These are phyloP conservation scores for Tardiomyces digboiensis DNA, from an alignment of 1,139 yeast genomes.

Conservation along the genomic window DNA sequence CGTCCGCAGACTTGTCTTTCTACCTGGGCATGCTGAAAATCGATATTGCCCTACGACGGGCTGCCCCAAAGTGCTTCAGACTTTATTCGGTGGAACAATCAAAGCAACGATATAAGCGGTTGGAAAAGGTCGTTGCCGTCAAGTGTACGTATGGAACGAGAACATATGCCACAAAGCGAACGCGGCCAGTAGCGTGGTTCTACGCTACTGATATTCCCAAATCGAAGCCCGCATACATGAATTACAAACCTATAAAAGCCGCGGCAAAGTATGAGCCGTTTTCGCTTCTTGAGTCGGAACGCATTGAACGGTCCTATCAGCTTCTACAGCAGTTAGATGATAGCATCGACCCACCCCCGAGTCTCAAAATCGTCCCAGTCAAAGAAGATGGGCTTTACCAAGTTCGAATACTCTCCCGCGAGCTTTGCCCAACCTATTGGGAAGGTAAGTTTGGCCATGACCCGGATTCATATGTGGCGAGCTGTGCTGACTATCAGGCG, in stretches of 20 bases:
- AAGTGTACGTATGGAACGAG: background rate
- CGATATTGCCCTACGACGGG: background rate
- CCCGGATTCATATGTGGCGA: too few relatives aligned
- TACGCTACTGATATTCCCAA: slow-evolving; percentile 75
- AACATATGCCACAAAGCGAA: background rate
- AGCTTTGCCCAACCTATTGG: slow-evolving; percentile 73
- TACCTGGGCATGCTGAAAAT: background rate
- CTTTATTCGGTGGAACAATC: background rate
- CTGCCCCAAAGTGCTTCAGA: background rate
- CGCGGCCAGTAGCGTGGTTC: slow-evolving; percentile 43
- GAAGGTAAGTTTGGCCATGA: too few relatives aligned
- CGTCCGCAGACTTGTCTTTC: too few relatives aligned
- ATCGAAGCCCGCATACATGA: slow-evolving; percentile 52
- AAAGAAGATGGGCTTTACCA: slow-evolving; percentile 75
- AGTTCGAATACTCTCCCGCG: slow-evolving; percentile 49
- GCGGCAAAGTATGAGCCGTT: slow-evolving; percentile 67
- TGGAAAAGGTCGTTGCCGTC: too few relatives aligned
- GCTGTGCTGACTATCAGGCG: too few relatives aligned
- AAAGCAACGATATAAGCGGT: background rate
- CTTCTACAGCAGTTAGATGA: background rate
- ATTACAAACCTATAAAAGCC: slow-evolving; percentile 31
- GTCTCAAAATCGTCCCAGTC: slow-evolving; percentile 38
- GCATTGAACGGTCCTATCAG: slow-evolving; percentile 46
- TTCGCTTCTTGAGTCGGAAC: slow-evolving; percentile 48
- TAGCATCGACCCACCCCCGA: background rate